A percentile compares a stretch with the other conserved stretches of the same genome.
phyloP scores from a whole-genome alignment of 163 green algal genomes.

The Chlamydomonas reinhardtii region DNA sequence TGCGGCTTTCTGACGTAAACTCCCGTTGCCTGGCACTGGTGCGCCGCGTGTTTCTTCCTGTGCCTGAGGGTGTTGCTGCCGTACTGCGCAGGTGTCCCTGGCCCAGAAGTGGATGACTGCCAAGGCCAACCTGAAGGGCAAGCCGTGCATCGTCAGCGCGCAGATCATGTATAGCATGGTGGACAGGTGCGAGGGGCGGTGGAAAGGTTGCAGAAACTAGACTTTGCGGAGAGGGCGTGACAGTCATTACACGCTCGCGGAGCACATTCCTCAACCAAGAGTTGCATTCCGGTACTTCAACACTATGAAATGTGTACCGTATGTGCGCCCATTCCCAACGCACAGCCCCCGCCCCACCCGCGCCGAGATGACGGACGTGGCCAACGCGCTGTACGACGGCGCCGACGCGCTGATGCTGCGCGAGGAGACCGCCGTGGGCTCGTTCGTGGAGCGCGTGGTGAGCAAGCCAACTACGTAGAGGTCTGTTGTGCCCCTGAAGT shows the following conservation, averaged over 20 bases:
- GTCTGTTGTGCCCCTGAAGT: too few relatives aligned
- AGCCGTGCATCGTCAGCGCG: slow-evolving; percentile 76
- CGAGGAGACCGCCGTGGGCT: slow-evolving; percentile 74
- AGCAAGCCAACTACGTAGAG: too few relatives aligned
- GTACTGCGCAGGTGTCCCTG: slow-evolving; percentile 52
- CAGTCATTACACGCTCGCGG: too few relatives aligned
- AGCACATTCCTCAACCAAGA: too few relatives aligned
- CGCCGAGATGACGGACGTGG: slow-evolving; percentile 80
- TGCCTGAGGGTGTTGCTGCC: too few relatives aligned
- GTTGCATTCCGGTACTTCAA: too few relatives aligned
- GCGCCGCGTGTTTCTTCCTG: too few relatives aligned
- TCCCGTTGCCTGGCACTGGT: too few relatives aligned
- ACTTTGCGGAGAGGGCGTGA: too few relatives aligned
- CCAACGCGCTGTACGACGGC: slow-evolving; percentile 77
- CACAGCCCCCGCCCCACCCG: slow-evolving; percentile 79
- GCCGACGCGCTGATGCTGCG: slow-evolving; percentile 78
- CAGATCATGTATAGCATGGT: slow-evolving; percentile 90
- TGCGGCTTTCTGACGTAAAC: too few relatives aligned
- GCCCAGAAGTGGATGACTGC: slow-evolving; percentile 85
- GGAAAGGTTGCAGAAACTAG: too few relatives aligned
- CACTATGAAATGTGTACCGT: too few relatives aligned
- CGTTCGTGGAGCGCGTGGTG: slow-evolving; percentile 57
- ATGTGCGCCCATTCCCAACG: background rate
- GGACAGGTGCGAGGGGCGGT: slow-evolving; percentile 41
- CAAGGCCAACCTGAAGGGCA: slow-evolving; percentile 80